These are phyloP conservation scores for Infundibulicybe gibba DNA, from an alignment of 768 basidiomycete genomes.

Conservation along the genomic window DNA sequence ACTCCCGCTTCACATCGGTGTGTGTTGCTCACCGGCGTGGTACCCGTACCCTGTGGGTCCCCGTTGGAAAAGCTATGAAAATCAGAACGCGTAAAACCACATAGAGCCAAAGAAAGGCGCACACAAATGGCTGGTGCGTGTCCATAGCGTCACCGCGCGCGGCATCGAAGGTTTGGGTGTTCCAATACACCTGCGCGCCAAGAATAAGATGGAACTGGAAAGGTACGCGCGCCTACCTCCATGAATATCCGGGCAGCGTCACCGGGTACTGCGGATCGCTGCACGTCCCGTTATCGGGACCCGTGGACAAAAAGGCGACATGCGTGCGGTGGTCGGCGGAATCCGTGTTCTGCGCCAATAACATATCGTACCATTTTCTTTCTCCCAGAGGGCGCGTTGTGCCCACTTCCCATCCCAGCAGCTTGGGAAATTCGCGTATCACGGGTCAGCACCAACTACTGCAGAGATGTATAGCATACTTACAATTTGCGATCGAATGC, in stretches of 20 bases:
- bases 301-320: slow-evolving; percentile 41
- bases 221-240: slow-evolving; percentile 36
- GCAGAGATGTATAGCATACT: slow-evolving; percentile 10
- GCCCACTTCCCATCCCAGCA: slow-evolving; percentile 60
- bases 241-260: slow-evolving; percentile 47
- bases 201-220: background rate
- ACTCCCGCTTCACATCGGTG: background rate
- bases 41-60: slow-evolving; percentile 62
- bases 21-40: slow-evolving; percentile 39
- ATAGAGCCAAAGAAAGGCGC: slow-evolving; percentile 15
- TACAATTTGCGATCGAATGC: slow-evolving; percentile 49
- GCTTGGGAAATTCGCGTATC: slow-evolving; percentile 40
- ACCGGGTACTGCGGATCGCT: slow-evolving; percentile 41
- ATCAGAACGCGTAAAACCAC: background rate
- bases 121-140: slow-evolving; percentile 50
- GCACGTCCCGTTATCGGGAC: slow-evolving; percentile 48
- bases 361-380: no score
- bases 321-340: slow-evolving; percentile 51
- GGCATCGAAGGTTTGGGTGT: slow-evolving; percentile 28
- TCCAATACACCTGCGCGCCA: slow-evolving; percentile 43
- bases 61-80: slow-evolving; percentile 42
- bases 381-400: no score
- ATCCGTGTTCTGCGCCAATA: slow-evolving; percentile 35
- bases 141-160: slow-evolving; percentile 40
- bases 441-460: background rate